Conservation (phyloP, 768 basidiomycete species). For the Rhodotorula babjevae region DNA sequence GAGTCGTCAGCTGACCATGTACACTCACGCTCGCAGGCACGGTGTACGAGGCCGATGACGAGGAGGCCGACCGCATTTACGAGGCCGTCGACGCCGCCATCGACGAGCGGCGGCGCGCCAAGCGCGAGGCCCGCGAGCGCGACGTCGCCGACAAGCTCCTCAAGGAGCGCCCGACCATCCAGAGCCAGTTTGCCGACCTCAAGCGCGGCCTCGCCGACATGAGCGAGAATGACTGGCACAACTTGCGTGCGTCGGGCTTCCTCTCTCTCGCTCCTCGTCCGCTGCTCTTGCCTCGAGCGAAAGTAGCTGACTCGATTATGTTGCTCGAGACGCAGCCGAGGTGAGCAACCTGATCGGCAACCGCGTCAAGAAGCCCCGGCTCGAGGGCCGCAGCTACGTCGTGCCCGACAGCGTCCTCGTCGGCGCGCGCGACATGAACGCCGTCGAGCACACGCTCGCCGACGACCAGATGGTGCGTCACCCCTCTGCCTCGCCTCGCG, state of each 20-base stretch:
- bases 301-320: neutral
- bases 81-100: slow-evolving; percentile 84
- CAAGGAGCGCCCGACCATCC: slow-evolving; percentile 86
- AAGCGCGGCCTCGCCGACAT: slow-evolving; percentile 82
- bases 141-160: slow-evolving; percentile 70
- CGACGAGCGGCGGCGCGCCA: slow-evolving; percentile 73
- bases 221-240: slow-evolving; percentile 86
- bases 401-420: slow-evolving; percentile 91
- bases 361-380: slow-evolving; percentile 59
- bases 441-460: slow-evolving; percentile 74
- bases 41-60: slow-evolving; percentile 93
- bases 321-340: slow-evolving; percentile 54
- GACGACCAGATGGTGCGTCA: slow-evolving; percentile 61
- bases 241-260: slow-evolving; percentile 22
- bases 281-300: neutral
- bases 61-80: slow-evolving; percentile 93
- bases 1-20: neutral
- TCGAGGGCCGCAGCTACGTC: slow-evolving; percentile 69
- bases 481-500: neutral
- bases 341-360: slow-evolving; percentile 92
- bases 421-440: slow-evolving; percentile 68
- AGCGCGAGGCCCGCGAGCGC: slow-evolving; percentile 74
- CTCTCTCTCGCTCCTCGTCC: neutral
- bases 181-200: slow-evolving; percentile 90
- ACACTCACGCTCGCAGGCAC: slow-evolving; percentile 48